A percentile compares a stretch with the other conserved stretches of the same genome.
These are phyloP conservation scores for Ophiostoma ips DNA, from an alignment of 2,329 filamentous ascomycete genomes.

Conservation along the genomic window DNA sequence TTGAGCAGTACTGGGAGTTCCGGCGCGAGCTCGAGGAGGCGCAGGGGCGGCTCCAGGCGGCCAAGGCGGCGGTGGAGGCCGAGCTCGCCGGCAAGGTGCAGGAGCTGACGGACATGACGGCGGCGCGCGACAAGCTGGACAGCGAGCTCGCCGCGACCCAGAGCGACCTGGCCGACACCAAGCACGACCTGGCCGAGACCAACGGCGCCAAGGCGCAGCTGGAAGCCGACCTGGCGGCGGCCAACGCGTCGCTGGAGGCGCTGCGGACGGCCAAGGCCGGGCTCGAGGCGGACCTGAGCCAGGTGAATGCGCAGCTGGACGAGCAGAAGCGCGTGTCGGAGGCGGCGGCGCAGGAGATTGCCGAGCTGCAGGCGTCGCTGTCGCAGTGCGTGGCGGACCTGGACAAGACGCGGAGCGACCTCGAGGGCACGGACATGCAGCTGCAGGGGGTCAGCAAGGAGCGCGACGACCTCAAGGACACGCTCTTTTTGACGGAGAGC, in stretches of 20 bases:
- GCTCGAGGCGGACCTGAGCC: constrained; percentile 5
- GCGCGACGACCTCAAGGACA: constrained; percentile 11
- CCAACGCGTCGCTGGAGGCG: constrained; percentile 12
- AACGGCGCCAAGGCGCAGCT: constrained; percentile 1
- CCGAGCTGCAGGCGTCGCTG: constrained; percentile 14
- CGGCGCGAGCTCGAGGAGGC: constrained; percentile 20
- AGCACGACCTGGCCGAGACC: constrained; percentile 14
- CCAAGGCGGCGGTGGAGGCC: constrained; percentile 17
- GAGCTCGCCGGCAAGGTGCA: constrained; percentile 15
- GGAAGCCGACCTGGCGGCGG: constrained; percentile 11
- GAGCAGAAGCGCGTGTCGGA: constrained; percentile 9
- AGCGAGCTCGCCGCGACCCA: constrained; percentile 14
- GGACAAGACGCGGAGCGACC: constrained; percentile 13
- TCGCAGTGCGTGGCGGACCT: constrained; percentile 15
- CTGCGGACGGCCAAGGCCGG: constrained; percentile 1
- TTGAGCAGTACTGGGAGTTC: constrained; percentile 23
- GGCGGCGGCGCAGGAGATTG: constrained; percentile 12
- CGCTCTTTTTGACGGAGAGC: constrained; percentile 14
- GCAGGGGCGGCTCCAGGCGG: constrained; percentile 15
- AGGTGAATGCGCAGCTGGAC: constrained; percentile 5
- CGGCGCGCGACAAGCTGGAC: constrained; percentile 9
- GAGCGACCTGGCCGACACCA: constrained; percentile 14
- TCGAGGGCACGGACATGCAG: constrained; percentile 15
- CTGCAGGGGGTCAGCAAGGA: constrained; percentile 14
- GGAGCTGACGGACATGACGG: constrained; percentile 14